Evolutionary conservation across 2,329 filamentous ascomycete species (phyloP).

Genomic region (Pezicula neosporulosa): DNA sequence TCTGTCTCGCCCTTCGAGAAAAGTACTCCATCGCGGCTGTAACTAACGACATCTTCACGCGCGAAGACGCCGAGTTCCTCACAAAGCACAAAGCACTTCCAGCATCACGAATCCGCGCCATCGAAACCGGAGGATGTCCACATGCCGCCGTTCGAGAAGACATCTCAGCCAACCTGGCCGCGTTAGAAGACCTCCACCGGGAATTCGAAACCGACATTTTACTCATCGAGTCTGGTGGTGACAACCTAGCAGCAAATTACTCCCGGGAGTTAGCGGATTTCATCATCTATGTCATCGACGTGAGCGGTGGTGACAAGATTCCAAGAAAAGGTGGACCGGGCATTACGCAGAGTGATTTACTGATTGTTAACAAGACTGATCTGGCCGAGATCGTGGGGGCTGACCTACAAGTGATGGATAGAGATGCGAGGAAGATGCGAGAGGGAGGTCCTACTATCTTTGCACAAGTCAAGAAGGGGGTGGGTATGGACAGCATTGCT

Average conservation of each 20-base stretch:
- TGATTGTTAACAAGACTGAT: constrained; percentile 98
- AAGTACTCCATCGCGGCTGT: constrained; percentile 88
- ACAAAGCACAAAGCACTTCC: constrained; percentile 82
- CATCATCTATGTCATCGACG: constrained; percentile 98
- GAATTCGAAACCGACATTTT: constrained; percentile 79
- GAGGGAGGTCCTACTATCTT: constrained; percentile 96
- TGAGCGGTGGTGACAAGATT: constrained; percentile 94
- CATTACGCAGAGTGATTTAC: constrained; percentile 91
- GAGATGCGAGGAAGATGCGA: constrained; percentile 89
- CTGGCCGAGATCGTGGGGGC: constrained; percentile 86
- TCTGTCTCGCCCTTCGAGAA: constrained; percentile 79
- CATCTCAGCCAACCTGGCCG: constrained; percentile 89
- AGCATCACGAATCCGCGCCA: constrained; percentile 80
- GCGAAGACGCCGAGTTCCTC: constrained; percentile 96
- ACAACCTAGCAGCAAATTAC: constrained; percentile 98
- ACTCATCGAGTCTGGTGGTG: constrained; percentile 91
- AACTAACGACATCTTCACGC: constrained; percentile 98
- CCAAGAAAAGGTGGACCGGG: constrained; percentile 93
- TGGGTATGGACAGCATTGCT: constrained; percentile 82
- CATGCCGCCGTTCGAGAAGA: constrained; percentile 97
- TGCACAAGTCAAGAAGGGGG: constrained; percentile 91
- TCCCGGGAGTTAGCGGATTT: constrained; percentile 91
- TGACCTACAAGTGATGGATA: constrained; percentile 89
- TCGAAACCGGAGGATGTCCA: constrained; percentile 95
- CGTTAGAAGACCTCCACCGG: constrained; percentile 82